Percentiles rank a stretch among this genome's conserved stretches.
Evolutionary conservation across 345 rosid genomes (phyloP).

Genomic region (Moringa oleifera): DNA sequence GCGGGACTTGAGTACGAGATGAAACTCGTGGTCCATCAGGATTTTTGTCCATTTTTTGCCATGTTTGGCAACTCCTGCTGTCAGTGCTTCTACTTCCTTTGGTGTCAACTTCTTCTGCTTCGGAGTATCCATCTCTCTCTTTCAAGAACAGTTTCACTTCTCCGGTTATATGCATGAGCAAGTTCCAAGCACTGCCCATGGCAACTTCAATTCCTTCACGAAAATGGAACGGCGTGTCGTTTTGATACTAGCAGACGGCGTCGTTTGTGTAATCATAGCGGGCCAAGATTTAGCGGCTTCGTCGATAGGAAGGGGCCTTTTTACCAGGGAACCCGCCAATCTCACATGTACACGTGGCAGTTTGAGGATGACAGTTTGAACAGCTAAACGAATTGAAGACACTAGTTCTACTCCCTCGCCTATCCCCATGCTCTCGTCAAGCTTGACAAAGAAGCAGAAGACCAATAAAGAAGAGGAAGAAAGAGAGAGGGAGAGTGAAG

Average conservation of each 20-base stretch:
- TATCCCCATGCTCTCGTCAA: conserved; percentile 6
- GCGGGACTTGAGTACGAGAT: conserved; percentile 46
- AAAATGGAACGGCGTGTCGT: no score
- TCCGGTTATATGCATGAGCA: no score
- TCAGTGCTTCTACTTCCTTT: conserved; percentile 74
- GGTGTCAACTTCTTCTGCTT: conserved; percentile 72
- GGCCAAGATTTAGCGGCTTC: neutral
- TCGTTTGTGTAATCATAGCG: neutral
- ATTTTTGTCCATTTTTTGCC: conserved; percentile 76
- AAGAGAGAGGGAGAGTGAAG: no score
- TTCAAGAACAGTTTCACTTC: conserved; percentile 4
- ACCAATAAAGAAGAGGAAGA: neutral
- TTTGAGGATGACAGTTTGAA: conserved; percentile 6
- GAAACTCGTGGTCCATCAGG: conserved; percentile 59
- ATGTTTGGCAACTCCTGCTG: conserved; percentile 63
- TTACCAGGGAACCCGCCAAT: conserved; percentile 7
- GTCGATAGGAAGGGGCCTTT: neutral
- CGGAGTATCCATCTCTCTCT: conserved; percentile 49
- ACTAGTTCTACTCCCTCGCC: conserved; percentile 19
- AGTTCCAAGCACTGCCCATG: no score
- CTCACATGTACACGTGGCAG: conserved; percentile 16
- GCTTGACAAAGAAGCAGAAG: neutral
- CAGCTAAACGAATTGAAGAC: conserved; percentile 18
- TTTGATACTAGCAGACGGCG: no score
- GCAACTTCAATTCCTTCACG: no score